Evolutionary conservation across 441 rosid species (phyloP), one percentile per base, ranked within the genome.

Genomic region (Croton setiger): DNA sequence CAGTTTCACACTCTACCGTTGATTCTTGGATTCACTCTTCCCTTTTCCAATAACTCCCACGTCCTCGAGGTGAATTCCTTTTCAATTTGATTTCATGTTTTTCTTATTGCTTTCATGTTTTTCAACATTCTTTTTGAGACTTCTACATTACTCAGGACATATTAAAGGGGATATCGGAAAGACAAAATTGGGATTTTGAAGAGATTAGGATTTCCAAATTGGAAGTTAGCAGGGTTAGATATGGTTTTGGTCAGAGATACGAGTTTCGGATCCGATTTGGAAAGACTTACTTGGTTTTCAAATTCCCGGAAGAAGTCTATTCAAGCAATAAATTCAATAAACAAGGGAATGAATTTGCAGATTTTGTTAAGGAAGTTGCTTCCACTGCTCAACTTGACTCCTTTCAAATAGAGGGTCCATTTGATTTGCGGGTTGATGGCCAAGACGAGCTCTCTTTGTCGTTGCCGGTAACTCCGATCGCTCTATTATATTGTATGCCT

Each of bases 211-310:
- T 79, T 45, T 67, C 88, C 48, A 79, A 76, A 63, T 41, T 84
- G 70, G 86, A 78, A 52, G 73, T 84, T 44, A 71, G 66, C 63
- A 86, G 75, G 71, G 62, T 83, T 69, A 84, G 91, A 67, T 56
- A 78, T 45, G 91, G 90, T 64, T 35, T 23, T 5, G 79, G 83
- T 57, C 88, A 70, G 74, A 82, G 80, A 62, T 81, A 77, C 35
- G 91, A 86, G 78, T 82, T 88, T 69, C 85, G 85, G 79, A 78
- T 88, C 87, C 89, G 85, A 66, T 78, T 83, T 7, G 91, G 88
- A 11, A 85, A 83, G 74, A 76, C 58, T 56, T 60, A 77, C 63
- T 57, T 85, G 65, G 75, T 80, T 67, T 83, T 87, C 69, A 63
- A 76, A 62, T 82, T 83, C 71, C 84, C 92, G 1, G 85, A 88